Evolutionary conservation across 2,329 filamentous ascomycete species (phyloP).

Genomic region (Clonostachys sp.): DNA sequence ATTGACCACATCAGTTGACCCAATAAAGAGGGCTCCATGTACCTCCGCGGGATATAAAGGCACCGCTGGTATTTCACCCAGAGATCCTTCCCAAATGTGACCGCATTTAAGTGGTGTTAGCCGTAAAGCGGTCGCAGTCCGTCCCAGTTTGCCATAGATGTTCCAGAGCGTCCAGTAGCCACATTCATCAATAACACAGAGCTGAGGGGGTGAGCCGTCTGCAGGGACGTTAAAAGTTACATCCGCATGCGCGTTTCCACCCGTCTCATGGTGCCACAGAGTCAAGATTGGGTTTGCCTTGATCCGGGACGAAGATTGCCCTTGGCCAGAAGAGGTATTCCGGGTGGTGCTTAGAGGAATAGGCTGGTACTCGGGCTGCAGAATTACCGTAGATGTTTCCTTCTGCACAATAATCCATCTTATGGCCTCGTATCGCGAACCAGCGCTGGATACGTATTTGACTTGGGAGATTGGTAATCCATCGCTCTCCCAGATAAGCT

Average conservation of each 20-base stretch:
- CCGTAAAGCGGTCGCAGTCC: conserved; percentile 23
- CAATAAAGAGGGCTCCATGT: conserved; percentile 39
- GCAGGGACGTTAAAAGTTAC: conserved; percentile 56
- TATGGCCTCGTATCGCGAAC: conserved; percentile 15
- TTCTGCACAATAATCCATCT: conserved; percentile 53
- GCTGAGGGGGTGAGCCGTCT: conserved; percentile 46
- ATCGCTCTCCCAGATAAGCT: conserved; percentile 49
- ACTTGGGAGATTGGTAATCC: conserved; percentile 43
- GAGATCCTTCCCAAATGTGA: conserved; percentile 32
- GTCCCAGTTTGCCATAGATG: conserved; percentile 31
- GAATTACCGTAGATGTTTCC: conserved; percentile 42
- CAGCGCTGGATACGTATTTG: conserved; percentile 34
- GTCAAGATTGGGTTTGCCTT: conserved; percentile 48
- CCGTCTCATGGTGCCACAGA: conserved; percentile 47
- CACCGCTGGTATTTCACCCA: conserved; percentile 21
- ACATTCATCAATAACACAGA: conserved; percentile 60
- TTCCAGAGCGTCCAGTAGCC: conserved; percentile 69
- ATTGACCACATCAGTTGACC: conserved; percentile 10
- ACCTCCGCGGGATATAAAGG: conserved; percentile 22
- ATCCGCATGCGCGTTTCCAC: conserved; percentile 53
- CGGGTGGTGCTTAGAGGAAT: conserved; percentile 19
- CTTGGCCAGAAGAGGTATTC: background rate
- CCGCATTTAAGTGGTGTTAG: conserved; percentile 31
- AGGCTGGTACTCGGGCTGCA: conserved; percentile 39
- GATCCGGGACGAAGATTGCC: conserved; percentile 37